These are phyloP conservation scores for Fusarium oxysporum DNA, from an alignment of 2,329 filamentous ascomycete species.

Conservation along the genomic window DNA sequence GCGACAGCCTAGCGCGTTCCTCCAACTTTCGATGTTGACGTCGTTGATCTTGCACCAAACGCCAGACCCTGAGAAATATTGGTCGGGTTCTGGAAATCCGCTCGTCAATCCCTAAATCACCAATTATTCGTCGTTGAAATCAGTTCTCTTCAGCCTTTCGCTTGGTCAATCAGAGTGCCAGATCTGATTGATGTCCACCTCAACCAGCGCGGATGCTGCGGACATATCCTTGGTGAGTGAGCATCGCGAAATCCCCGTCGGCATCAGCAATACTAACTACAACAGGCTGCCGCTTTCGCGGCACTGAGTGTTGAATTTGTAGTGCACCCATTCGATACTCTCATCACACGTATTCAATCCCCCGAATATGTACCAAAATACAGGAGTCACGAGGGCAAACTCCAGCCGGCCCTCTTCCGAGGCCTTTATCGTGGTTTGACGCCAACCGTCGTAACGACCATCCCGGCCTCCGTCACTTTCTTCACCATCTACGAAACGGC, in stretches of 20 bases:
- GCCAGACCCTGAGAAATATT: background rate
- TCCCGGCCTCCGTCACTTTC: conserved; percentile 28
- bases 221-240: conserved; percentile 24
- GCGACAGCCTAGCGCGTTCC: background rate
- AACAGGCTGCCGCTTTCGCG: conserved; percentile 14
- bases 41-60: conserved; percentile 5
- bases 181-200: conserved; percentile 8
- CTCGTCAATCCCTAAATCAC: background rate
- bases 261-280: background rate
- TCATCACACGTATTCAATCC: conserved; percentile 29
- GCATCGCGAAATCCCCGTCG: rapidly evolving
- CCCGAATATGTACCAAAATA: conserved; percentile 22
- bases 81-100: background rate
- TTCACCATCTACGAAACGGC: conserved; percentile 27
- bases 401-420: background rate
- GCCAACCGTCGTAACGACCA: conserved; percentile 22
- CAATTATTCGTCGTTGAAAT: rapidly evolving
- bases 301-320: conserved; percentile 28
- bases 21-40: conserved; percentile 3
- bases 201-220: conserved; percentile 16
- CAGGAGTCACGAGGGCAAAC: conserved; percentile 8
- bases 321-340: conserved; percentile 31
- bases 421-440: conserved; percentile 28
- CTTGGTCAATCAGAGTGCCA: no score
- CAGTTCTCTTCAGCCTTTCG: rapidly evolving